Evolutionary conservation across 2,329 filamentous ascomycete genomes (phyloP).

Genomic region (Diaporthe batatas): DNA sequence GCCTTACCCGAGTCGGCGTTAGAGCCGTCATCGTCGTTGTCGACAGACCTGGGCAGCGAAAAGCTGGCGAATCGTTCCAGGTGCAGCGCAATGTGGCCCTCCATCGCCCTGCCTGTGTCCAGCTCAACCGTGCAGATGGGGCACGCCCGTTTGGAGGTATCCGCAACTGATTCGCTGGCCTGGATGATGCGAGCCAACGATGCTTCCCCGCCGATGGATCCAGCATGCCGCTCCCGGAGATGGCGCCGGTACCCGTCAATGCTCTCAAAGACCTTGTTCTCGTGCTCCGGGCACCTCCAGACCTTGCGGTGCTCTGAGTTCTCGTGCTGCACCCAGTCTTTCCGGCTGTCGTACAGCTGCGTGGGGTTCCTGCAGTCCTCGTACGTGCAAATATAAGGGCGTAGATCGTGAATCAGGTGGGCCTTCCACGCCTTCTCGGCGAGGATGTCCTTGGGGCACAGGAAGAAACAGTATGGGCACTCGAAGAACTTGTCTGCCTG

Average conservation of each 20-base stretch:
- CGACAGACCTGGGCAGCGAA: constrained; percentile 9
- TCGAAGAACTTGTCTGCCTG: neutral
- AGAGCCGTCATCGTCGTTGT: neutral
- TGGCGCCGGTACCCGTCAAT: neutral
- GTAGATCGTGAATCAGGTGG: constrained; percentile 22
- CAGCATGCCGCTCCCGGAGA: neutral
- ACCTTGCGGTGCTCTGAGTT: constrained; percentile 24
- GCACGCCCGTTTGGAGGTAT: neutral
- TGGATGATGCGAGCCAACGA: constrained; percentile 4
- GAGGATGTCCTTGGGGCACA: constrained; percentile 3
- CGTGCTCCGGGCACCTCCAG: constrained; percentile 24
- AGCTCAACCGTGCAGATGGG: neutral
- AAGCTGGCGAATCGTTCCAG: constrained; percentile 18
- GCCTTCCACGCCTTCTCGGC: constrained; percentile 23
- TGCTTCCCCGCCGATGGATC: neutral
- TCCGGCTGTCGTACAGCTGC: constrained; percentile 28
- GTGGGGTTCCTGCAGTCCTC: neutral
- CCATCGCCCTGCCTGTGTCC: neutral
- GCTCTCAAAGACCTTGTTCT: neutral
- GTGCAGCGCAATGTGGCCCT: constrained; percentile 23
- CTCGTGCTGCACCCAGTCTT: constrained; percentile 32
- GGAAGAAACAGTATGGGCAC: constrained; percentile 29
- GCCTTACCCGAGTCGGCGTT: constrained; percentile 5
- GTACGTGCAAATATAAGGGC: constrained; percentile 30
- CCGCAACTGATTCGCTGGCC: constrained; percentile 13